Evolutionary conservation across 768 basidiomycete genomes (phyloP).

Genomic region (Pisolithus sp.): DNA sequence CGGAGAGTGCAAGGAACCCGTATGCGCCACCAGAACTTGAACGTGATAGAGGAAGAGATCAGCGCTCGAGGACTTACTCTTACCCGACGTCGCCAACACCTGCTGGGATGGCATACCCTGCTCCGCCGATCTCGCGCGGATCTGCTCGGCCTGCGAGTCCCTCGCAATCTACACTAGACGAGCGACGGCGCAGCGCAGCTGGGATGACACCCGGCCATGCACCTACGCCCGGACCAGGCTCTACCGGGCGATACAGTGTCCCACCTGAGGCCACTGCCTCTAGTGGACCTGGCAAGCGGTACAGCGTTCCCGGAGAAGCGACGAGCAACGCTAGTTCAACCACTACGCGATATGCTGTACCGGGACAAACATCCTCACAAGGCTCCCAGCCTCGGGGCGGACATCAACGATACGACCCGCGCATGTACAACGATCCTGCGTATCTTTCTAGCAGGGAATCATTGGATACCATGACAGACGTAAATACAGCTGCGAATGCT

Average conservation of each 20-base stretch:
- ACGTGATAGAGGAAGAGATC: neutral
- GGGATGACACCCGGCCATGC: slow-evolving; percentile 20
- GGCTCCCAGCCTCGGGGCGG: slow-evolving; percentile 13
- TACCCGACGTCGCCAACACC: slow-evolving; percentile 24
- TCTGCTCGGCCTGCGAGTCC: slow-evolving; percentile 4
- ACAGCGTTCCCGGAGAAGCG: neutral
- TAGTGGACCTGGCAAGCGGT: slow-evolving; percentile 4
- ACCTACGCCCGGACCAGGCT: slow-evolving; percentile 8
- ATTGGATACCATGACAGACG: slow-evolving; percentile 17
- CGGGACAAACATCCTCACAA: slow-evolving; percentile 12
- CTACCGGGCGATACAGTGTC: slow-evolving; percentile 2
- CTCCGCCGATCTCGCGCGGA: slow-evolving; percentile 24
- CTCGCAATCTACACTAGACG: slow-evolving; percentile 18
- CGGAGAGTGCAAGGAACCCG: slow-evolving; percentile 1
- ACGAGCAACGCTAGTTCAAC: neutral
- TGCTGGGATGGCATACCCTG: slow-evolving; percentile 20
- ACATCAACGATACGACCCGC: slow-evolving; percentile 16
- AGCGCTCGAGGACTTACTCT: slow-evolving; percentile 9
- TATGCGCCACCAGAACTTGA: neutral
- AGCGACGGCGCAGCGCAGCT: slow-evolving; percentile 18
- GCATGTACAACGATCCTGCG: slow-evolving; percentile 21
- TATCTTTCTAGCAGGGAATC: slow-evolving; percentile 23
- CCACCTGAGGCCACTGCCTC: slow-evolving; percentile 5
- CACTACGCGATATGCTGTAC: neutral
- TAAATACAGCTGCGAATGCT: slow-evolving; percentile 20